Evolutionary conservation across 2,329 filamentous ascomycete species (phyloP).

Genomic region (Talaromyces sp.): DNA sequence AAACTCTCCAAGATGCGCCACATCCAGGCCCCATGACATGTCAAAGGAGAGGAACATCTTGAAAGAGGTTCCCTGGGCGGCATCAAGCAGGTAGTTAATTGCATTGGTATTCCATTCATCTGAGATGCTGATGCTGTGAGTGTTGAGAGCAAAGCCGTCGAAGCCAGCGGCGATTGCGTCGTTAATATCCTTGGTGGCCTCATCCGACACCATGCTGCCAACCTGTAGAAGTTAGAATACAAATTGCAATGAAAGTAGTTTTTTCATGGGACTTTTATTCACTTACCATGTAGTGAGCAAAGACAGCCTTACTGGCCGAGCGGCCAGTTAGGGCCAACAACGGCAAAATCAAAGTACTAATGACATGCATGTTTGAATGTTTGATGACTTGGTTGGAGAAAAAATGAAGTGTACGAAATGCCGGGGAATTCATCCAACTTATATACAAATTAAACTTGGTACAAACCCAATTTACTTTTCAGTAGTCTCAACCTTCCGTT

Average conservation of each 20-base stretch:
- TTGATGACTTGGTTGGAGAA: background rate
- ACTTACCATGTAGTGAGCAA: conserved; percentile 11
- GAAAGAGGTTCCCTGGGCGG: background rate
- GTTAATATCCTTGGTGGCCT: conserved; percentile 1
- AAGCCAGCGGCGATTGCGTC: conserved; percentile 10
- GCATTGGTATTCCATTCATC: conserved; percentile 9
- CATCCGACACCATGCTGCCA: background rate
- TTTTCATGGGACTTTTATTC: background rate
- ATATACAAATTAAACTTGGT: background rate
- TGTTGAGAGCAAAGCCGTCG: conserved; percentile 11
- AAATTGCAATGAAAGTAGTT: background rate
- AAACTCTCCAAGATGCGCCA: background rate
- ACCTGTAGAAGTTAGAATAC: background rate
- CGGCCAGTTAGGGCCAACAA: conserved; percentile 5
- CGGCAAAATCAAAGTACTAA: background rate
- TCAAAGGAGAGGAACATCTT: conserved; percentile 11
- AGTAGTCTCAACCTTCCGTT: background rate
- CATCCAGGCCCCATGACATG: conserved; percentile 8
- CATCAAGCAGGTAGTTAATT: conserved; percentile 4
- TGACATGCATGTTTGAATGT: background rate
- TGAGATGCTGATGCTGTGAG: conserved; percentile 1
- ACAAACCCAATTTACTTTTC: background rate
- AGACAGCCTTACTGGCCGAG: conserved; percentile 6
- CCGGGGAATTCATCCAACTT: background rate
- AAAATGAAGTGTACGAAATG: background rate